Evolutionary conservation across 352 stramenopile species (phyloP), one percentile per base, ranked within the genome.

Genomic region (Phytophthora sojae): DNA sequence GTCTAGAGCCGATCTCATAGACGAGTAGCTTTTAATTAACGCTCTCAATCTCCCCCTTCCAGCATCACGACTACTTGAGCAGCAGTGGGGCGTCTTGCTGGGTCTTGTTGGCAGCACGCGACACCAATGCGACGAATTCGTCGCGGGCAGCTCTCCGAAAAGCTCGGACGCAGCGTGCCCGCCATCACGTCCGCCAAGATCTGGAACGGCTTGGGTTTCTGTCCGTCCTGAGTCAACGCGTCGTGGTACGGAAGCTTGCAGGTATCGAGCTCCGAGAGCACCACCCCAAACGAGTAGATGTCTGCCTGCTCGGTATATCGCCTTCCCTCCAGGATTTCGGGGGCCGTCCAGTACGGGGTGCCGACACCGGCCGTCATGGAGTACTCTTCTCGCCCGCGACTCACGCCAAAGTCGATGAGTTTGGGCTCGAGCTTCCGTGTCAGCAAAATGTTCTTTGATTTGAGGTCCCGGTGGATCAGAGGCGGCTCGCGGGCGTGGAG

Each of bases 361-460:
- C 66, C 66, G 9, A 73, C 59, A n/a, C 57, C 57, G 15, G 53
- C 59, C 15, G 66, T 73, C 68, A 72, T 77, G 6, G 59, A 55
- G 25, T 44, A 52, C 4, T 76, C 72, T 2, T 76, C 58, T 2
- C 75, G 55, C 2, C 14, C 47, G 39, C 59, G 63, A 47, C 42
- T 66, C n/a, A 65, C 67, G 29, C 64, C 65, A 65, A 86, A 80
- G 49, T 86, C 75, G n/a, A 74, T 77, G 1, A 88, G 61, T 47
- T 88, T 86, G 25, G 93, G 74, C 29, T 91, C 75, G 1, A 90
- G 80, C 4, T 73, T 47, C n/a, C 61, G 79, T 21, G 91, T 87
- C 49, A 96, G 69, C 26, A 95, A 73, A 19, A 96, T 77, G 62
- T 96, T 95, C 57, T 51, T 69, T 1, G 62, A 69, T 23, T 69